Evolutionary conservation across 78 protist genomes (phyloP).

Genomic region (Dictyostelium discoideum): DNA sequence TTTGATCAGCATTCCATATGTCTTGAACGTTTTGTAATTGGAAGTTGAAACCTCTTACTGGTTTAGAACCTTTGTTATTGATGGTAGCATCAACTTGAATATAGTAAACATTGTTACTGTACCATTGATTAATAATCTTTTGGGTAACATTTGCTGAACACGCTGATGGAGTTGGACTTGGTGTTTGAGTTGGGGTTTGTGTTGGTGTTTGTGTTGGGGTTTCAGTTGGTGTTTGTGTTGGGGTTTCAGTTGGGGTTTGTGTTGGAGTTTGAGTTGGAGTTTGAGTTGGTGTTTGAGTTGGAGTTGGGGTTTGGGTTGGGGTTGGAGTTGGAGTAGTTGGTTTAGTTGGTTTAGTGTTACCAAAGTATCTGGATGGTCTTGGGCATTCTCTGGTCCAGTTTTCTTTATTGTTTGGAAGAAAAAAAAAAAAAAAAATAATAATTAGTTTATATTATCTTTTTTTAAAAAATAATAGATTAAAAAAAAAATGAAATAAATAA

Average conservation of each 20-base stretch:
- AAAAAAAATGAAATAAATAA: not conserved
- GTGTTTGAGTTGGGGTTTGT: not conserved
- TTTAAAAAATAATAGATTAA: not conserved
- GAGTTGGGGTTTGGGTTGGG: not conserved
- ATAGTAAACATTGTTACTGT: not conserved
- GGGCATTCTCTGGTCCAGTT: constrained; percentile 10
- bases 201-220: not conserved
- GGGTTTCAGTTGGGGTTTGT: not conserved
- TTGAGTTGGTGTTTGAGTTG: not conserved
- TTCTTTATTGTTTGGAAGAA: not conserved
- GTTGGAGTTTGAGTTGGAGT: not conserved
- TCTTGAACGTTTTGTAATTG: not conserved
- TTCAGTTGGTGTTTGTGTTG: not conserved
- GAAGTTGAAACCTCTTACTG: not conserved
- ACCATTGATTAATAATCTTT: not conserved
- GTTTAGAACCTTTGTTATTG: not conserved
- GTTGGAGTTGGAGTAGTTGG: not conserved
- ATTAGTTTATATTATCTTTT: not conserved
- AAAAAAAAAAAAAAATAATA: not conserved
- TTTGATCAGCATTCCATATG: not conserved
- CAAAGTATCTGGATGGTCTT: not conserved
- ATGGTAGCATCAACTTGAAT: not conserved
- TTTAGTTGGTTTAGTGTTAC: not conserved
- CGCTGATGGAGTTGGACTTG: not conserved
- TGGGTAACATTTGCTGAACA: not conserved